Evolutionary conservation across 2,329 filamentous ascomycete genomes (phyloP).

Genomic region (Trichoderma sp.): DNA sequence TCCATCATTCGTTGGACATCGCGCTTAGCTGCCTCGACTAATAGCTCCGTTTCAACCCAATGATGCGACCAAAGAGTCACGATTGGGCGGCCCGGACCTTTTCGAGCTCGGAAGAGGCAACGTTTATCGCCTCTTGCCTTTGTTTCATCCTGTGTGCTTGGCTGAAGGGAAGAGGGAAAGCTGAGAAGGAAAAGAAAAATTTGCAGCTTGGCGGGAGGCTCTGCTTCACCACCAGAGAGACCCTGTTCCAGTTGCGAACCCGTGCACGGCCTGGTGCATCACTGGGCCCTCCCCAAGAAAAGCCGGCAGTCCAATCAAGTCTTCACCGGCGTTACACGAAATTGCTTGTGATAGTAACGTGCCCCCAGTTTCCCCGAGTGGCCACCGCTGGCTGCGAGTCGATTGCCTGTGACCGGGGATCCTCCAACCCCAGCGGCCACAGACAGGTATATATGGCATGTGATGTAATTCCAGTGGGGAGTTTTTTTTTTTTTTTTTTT

Average conservation of each 20-base stretch:
- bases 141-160: not conserved
- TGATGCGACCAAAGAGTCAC: not conserved
- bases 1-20: constrained; percentile 2
- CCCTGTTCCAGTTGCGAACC: not conserved
- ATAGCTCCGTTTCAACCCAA: constrained; percentile 18
- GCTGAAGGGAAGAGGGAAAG: not conserved
- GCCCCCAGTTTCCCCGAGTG: constrained; percentile 9
- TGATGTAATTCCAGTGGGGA: constrained; percentile 9
- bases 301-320: constrained; percentile 4
- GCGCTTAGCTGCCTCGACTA: constrained; percentile 4
- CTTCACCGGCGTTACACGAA: constrained; percentile 12
- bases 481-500: not conserved
- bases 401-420: not conserved
- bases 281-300: not conserved
- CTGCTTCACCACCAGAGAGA: not conserved
- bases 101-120: not conserved
- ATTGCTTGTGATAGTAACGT: constrained; percentile 16
- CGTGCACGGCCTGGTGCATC: constrained; percentile 1
- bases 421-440: not conserved
- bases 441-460: not conserved
- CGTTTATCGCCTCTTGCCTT: not conserved
- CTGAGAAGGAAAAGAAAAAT: not conserved
- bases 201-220: not conserved
- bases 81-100: constrained; percentile 10
- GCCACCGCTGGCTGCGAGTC: constrained; percentile 15